Base-by-base conservation (phyloP, 495 filamentous ascomycete genomes). In the Podospora anserina region DNA sequence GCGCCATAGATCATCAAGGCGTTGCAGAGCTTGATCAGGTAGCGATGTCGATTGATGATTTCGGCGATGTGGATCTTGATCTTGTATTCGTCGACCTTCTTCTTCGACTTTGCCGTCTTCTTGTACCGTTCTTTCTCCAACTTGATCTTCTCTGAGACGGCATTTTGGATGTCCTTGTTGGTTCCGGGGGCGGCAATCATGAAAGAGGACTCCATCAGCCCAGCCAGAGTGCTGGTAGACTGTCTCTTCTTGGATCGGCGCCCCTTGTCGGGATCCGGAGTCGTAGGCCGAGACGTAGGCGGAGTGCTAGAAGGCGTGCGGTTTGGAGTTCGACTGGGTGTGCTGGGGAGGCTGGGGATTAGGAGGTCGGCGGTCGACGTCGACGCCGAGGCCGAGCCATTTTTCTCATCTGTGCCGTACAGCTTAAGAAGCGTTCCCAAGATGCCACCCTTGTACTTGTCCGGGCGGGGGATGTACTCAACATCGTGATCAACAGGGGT, bases 41-140 rank as follows among this genome's bases (percentile, higher is more conserved):
- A 97, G 60, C 85, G 85, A 72, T 98, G 94, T 16, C 94, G 88
- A 64, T 86, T 85, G 64, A 97, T 79, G 13, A 88, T 89, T 68
- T 94, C 90, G n/a, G 92, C 91, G 69, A 97, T 92, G 78, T 97
- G 91, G 13, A 94, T 85, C 18, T 91, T 94, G 76, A 98, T 95
- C 68, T 88, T 87, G 69, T 91, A 90, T 70, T 94, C 88, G 34
- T 94, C 88, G 53, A 83, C 83, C 26, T 83, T 75, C 39, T 72
- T 71, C 65, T 67, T 73, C 27, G 74, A 72, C 30, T 70, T 79
- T 6, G 69, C 69, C 53, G 85, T 84, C 70, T 85, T 87, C 64
- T 70, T 72, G 19, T 61, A 20, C 26, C 59, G 69, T 64, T 78
- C 69, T 68, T 72, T 66, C 64, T 80, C 75, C 63, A 77, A 65